Conservation (phyloP, 73 alveolate species). For the Halteria grandinella region DNA sequence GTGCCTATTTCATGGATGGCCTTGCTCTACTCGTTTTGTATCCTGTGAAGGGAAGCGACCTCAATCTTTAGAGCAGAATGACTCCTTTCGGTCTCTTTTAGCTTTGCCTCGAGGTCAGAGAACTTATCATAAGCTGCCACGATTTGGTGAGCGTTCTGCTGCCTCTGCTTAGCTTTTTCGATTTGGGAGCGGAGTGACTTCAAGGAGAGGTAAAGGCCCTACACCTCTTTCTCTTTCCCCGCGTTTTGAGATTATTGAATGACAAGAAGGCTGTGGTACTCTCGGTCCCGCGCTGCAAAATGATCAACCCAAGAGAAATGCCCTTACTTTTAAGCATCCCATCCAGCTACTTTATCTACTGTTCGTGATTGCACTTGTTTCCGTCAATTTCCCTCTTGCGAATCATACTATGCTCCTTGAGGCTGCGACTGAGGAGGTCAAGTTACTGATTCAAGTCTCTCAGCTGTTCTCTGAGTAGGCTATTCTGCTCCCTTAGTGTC, state of each 20-base stretch:
- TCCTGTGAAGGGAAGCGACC: no score
- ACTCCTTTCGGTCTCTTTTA: slow-evolving; percentile 8
- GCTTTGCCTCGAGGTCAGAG: slow-evolving; percentile 23
- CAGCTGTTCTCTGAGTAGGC: slow-evolving; percentile 5
- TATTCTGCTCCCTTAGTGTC: neutral
- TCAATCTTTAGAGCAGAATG: no score
- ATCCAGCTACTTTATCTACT: slow-evolving; percentile 20
- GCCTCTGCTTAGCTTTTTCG: slow-evolving; percentile 1
- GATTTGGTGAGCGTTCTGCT: neutral
- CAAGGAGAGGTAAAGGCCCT: neutral
- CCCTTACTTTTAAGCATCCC: slow-evolving; percentile 18
- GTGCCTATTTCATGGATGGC: no score
- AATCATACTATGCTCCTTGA: neutral
- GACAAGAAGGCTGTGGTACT: slow-evolving; percentile 6
- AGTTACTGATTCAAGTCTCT: neutral
- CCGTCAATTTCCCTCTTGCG: slow-evolving; percentile 14
- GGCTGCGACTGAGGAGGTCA: slow-evolving; percentile 10
- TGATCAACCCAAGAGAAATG: neutral
- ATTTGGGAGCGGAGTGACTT: slow-evolving; percentile 22
- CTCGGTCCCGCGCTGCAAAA: slow-evolving; percentile 24
- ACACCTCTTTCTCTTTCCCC: slow-evolving; percentile 16
- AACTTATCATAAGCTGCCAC: slow-evolving; percentile 37
- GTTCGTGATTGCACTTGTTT: slow-evolving; percentile 41
- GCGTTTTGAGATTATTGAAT: neutral
- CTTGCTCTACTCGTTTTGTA: no score